These are phyloP conservation scores for Lineolata rhizophorae DNA, from an alignment of 495 filamentous ascomycete genomes.

Conservation along the genomic window DNA sequence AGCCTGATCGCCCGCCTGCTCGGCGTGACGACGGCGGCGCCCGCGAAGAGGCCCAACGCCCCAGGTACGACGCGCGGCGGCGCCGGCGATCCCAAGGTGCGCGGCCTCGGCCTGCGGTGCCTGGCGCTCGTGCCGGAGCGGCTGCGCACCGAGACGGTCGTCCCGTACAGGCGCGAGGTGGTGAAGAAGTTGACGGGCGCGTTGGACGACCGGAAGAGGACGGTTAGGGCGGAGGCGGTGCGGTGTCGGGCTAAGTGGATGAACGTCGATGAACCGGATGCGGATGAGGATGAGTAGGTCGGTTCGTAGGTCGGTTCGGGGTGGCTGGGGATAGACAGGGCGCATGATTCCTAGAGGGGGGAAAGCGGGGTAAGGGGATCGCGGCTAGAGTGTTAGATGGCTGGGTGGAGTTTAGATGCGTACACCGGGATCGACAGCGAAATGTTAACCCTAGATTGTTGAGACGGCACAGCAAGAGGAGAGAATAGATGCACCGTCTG, in stretches of 20 bases:
- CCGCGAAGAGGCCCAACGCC: neutral
- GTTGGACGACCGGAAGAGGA: constrained; percentile 45
- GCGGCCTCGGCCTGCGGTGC: constrained; percentile 31
- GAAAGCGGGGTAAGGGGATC: too few relatives aligned
- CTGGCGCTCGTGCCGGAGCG: constrained; percentile 29
- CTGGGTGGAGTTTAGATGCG: too few relatives aligned
- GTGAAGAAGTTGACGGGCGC: constrained; percentile 27
- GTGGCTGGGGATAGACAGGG: too few relatives aligned
- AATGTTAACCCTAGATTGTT: too few relatives aligned
- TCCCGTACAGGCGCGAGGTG: constrained; percentile 35
- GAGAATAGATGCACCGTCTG: too few relatives aligned
- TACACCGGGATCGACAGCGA: too few relatives aligned
- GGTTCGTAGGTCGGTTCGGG: too few relatives aligned
- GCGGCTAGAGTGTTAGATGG: too few relatives aligned
- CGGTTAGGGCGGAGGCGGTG: constrained; percentile 46
- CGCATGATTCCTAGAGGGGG: too few relatives aligned
- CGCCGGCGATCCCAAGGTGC: constrained; percentile 22
- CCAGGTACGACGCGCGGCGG: neutral
- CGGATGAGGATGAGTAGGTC: constrained; percentile 25
- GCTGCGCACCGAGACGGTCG: constrained; percentile 23
- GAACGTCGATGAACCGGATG: constrained; percentile 39
- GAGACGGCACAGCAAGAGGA: too few relatives aligned
- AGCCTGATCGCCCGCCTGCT: constrained; percentile 38
- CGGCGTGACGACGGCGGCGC: constrained; percentile 18
- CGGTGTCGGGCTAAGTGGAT: constrained; percentile 46